Conservation (phyloP, 805 yeast species). For the Metschnikowia santaceciliae region DNA sequence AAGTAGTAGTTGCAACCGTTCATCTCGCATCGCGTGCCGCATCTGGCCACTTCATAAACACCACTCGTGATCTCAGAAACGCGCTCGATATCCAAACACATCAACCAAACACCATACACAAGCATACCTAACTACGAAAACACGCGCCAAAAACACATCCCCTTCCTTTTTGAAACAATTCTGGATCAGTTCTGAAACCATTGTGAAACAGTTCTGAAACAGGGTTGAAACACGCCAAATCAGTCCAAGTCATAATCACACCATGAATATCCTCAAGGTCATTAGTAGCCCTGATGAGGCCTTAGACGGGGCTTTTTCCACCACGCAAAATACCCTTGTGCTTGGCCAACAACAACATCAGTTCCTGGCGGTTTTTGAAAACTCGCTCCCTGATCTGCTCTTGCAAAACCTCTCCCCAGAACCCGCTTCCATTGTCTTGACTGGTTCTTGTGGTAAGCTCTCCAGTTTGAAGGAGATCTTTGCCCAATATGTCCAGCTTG, state of each 20-base stretch:
- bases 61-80: background rate
- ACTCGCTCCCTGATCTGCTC: conserved; percentile 11
- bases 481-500: conserved; percentile 9
- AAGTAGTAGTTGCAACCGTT: background rate
- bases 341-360: conserved; percentile 5
- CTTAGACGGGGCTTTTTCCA: background rate
- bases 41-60: background rate
- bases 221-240: background rate
- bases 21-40: background rate
- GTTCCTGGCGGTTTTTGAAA: conserved; percentile 8
- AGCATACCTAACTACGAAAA: background rate
- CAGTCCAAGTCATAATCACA: background rate
- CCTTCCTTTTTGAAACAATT: background rate
- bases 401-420: background rate
- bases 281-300: background rate
- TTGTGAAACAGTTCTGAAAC: no score
- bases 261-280: background rate
- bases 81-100: background rate
- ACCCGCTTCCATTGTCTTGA: conserved; percentile 7
- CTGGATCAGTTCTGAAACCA: background rate
- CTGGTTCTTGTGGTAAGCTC: conserved; percentile 25
- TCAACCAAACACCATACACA: background rate
- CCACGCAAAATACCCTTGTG: background rate
- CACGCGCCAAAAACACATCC: no score
- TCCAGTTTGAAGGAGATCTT: conserved; percentile 23